These are phyloP conservation scores for Candida sojae DNA, from an alignment of 1,139 yeast genomes.

Conservation along the genomic window DNA sequence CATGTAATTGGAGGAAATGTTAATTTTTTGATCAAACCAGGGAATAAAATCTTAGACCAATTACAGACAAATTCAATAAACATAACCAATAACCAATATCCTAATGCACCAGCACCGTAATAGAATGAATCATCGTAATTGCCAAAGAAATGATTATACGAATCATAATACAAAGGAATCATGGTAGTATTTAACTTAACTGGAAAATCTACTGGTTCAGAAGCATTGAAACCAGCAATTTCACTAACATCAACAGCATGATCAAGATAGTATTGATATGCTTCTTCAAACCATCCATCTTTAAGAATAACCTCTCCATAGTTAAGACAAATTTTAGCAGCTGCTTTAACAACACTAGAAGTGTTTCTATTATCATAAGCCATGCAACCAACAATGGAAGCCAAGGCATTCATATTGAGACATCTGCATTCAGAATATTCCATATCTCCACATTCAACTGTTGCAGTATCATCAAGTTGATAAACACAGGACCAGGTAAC, in stretches of 20 bases:
- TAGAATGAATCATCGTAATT: slow-evolving; percentile 38
- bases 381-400: slow-evolving; percentile 42
- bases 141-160: slow-evolving; percentile 40
- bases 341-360: slow-evolving; percentile 21
- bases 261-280: slow-evolving; percentile 41
- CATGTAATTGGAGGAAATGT: slow-evolving; percentile 27
- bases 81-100: slow-evolving; percentile 35
- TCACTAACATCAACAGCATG: slow-evolving; percentile 30
- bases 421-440: slow-evolving; percentile 24
- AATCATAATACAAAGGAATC: slow-evolving; percentile 18
- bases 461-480: background rate
- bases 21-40: slow-evolving; percentile 17
- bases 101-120: slow-evolving; percentile 31
- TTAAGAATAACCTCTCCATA: slow-evolving; percentile 28
- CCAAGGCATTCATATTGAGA: slow-evolving; percentile 32
- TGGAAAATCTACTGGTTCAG: slow-evolving; percentile 24
- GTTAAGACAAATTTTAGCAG: slow-evolving; percentile 26
- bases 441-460: background rate
- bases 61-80: slow-evolving; percentile 26
- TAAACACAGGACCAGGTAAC: background rate
- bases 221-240: slow-evolving; percentile 19
- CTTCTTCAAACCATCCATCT: slow-evolving; percentile 27
- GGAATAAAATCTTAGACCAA: slow-evolving; percentile 33
- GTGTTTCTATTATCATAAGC: slow-evolving; percentile 16
- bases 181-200: slow-evolving; percentile 24